Percentiles rank a stretch among this genome's conserved stretches.
phyloP scores from a whole-genome alignment of 106 monocot species.

The Dendrobium officinale region DNA sequence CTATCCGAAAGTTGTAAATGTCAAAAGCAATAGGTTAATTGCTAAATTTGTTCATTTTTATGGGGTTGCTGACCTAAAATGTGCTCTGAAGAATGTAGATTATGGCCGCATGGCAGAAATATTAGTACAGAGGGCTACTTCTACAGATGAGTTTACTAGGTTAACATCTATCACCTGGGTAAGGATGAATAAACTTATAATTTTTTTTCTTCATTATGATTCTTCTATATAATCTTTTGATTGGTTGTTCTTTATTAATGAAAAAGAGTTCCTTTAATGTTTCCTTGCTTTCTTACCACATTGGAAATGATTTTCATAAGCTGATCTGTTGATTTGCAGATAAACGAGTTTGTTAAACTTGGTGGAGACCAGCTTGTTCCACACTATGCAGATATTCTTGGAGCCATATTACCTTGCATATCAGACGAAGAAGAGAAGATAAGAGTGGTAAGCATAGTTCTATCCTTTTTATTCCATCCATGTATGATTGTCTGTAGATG shows the following conservation, averaged over 20 bases:
- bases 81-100: conserved; percentile 91
- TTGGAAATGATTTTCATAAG: background rate
- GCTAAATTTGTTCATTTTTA: background rate
- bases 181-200: conserved; percentile 14
- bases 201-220: background rate
- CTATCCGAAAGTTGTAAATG: background rate
- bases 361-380: conserved; percentile 91
- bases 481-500: background rate
- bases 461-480: background rate
- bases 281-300: background rate
- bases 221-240: background rate
- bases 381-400: conserved; percentile 88
- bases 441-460: conserved; percentile 33
- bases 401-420: conserved; percentile 90
- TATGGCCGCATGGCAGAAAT: conserved; percentile 99
- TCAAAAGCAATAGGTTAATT: background rate
- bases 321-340: conserved; percentile 35
- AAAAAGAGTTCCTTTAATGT: background rate
- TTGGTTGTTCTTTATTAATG: background rate
- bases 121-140: conserved; percentile 79
- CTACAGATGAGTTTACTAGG: conserved; percentile 88
- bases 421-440: conserved; percentile 90
- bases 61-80: conserved; percentile 5
- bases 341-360: conserved; percentile 96
- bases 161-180: conserved; percentile 96